Base-by-base conservation (phyloP, 2,329 filamentous ascomycete species). In the Neoascochyta sp. region DNA sequence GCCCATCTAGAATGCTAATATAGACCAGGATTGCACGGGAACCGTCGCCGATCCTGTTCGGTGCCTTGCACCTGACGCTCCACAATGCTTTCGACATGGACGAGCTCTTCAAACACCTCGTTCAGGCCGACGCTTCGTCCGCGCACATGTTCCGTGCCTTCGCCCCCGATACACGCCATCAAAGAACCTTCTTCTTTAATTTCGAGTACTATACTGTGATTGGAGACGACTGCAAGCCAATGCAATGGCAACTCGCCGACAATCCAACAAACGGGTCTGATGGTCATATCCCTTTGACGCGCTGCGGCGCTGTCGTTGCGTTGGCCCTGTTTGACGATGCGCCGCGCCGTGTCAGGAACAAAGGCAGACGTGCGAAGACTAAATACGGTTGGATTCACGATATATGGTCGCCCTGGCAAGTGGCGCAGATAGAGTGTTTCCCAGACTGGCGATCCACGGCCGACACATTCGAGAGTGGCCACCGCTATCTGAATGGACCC, bases 201-300 rank as follows among this genome's bases (percentile, higher is more conserved):
- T 80, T 81, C 52, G 79, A 81, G 43, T 81, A 80, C 50, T 80
- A 78, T 47, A 81, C 77, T 4, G 66, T 80, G 5, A 69, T 81
- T 9, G 73, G 70, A 2, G 66, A 74, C 4, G 70, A 69, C 4
- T 69, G 76, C 22, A 64, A 68, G 17, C 77, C 78, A 0, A 74
- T 77, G 46, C 65, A 73, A 5, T 81, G 77, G 76, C 78, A 81
- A 47, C 61, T 66, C 12, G 70, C 71, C 20, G 76, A 80, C 42
- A 67, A 64, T 23, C 56, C 18, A 53, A 68, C 46, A 54, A 59
- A 30, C 47, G 61, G 12, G 40, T 61, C 10, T 50, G 63, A 34
- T 56, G 74, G 45, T 30, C 76, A 81, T 51, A 73, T 81, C 15
- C 71, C 76, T 15, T 68, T 81, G 28, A 71, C 74, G 16, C 69